phyloP scores from a whole-genome alignment of 352 stramenopile genomes.

The Globisporangium canariense region DNA sequence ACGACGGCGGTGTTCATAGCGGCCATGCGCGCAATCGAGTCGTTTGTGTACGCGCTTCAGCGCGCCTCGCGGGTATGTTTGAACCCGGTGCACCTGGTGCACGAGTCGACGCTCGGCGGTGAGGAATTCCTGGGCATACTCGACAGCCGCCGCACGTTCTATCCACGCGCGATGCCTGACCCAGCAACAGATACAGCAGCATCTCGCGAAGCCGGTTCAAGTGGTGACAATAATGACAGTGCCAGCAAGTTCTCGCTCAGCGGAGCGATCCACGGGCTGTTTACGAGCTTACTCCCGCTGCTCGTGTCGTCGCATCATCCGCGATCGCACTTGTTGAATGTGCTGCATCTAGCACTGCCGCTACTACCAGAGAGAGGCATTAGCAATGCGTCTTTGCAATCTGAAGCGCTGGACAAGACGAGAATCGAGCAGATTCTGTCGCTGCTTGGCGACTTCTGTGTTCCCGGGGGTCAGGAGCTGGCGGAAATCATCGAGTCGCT shows the following conservation, averaged over 20 bases:
- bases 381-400: neutral
- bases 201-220: neutral
- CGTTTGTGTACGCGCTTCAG: conserved; percentile 44
- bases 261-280: conserved; percentile 38
- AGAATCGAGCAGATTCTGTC: conserved; percentile 41
- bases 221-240: neutral
- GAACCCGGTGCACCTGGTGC: conserved; percentile 45
- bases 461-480: conserved; percentile 9
- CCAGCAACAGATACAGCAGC: neutral
- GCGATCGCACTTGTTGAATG: conserved; percentile 54
- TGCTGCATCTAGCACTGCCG: conserved; percentile 34
- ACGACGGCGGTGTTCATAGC: conserved; percentile 52
- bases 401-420: conserved; percentile 32
- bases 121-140: conserved; percentile 26
- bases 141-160: conserved; percentile 29
- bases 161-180: conserved; percentile 29
- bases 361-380: conserved; percentile 24
- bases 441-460: conserved; percentile 32
- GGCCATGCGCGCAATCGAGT: conserved; percentile 59
- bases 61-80: conserved; percentile 27
- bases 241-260: conserved; percentile 32
- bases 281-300: conserved; percentile 49
- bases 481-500: neutral
- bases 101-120: conserved; percentile 18
- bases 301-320: conserved; percentile 42